Evolutionary conservation across 2,329 filamentous ascomycete genomes (phyloP), one percentile per base, ranked within the genome.

Genomic region (Thielaviopsis euricoi): DNA sequence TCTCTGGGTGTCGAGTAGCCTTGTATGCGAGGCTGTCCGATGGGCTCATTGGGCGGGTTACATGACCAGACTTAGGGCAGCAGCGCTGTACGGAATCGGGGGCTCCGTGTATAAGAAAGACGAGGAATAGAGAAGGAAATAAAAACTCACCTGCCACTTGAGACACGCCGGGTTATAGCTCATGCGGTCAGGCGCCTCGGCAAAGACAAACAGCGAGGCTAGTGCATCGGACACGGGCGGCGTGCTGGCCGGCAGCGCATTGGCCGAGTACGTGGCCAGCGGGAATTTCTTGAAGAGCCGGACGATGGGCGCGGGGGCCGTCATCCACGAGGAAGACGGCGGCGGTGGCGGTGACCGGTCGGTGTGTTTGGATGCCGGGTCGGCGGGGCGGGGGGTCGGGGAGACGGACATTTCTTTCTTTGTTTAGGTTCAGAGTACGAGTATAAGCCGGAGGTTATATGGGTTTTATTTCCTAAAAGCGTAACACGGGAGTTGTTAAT

Each of bases 131-230:
- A 26, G 9, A 26, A 26, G 25, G 9, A 26, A 26, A 26, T 4
- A 26, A 26, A 26, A 4, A 69, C 81, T 64, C 65, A 91, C 89
- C 86, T 97, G 93, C 89, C 89, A 97, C 74, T 91, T 95, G 66
- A 97, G 75, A 74, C 93, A 98, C 60, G 83, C 82, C 12, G 93
- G 93, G 68, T 97, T 97, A 72, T 86, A 95, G 63, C 88, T 94
- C 25, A 89, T 86, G 29, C 74, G 71, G 4, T 82, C 82, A 46
- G 77, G 72, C 1, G 80, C 73, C 15, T 77, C 80, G 61, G 81
- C 79, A 70, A 96, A 97, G 58, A 95, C 76, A 69, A 89, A 89
- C 9, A 98, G 74, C 10, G 80, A 76, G 61, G 78, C 75, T 6
- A 73, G 67, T 21, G 67, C 61, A 62, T 56, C 67, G 55, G 72